Evolutionary conservation across 352 stramenopile species (phyloP), one percentile per base, ranked within the genome.

Genomic region (Phytophthora brassicae): DNA sequence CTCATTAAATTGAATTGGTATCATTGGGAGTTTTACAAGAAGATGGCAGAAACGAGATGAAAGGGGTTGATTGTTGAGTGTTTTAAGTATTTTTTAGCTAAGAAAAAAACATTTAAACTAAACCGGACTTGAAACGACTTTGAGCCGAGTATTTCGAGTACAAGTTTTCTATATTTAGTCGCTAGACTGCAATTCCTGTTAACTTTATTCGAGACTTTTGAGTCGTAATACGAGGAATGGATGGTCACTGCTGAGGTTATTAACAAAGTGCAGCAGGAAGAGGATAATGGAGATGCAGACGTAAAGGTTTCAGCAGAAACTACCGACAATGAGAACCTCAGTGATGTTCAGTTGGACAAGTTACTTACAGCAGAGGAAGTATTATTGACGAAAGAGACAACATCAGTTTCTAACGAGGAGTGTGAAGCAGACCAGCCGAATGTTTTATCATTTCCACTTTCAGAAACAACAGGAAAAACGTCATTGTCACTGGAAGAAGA

Each of bases 221-320:
- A 49, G 17, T 5, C 31, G 33, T 19, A 36, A 56, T 46, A 51
- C 53, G 38, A 49, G 47, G 58, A 36, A 72, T 72, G 59, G 47
- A 72, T 72, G 58, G 39, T 29, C 55, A 63, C 35, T 31, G 51
- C 46, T 47, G 51, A 60, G 50, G 29, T 35, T 13, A 33, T 64
- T 14, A 61, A 29, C 51, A 46, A 44, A 36, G 53, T 45, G 19
- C 48, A 59, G 17, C 56, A 63, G 44, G 22, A 66, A 46, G 53
- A 62, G 9, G 29, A 36, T 7, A 12, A 38, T 11, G 12, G 16
- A 20, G 41, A 61, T 47, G 46, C 6, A 43, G 49, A 33, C 24
- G 36, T 19, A 20, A 46, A 67, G 19, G 12, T 49, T 41, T 4
- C 14, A 16, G 5, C 11, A 42, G 39, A 45, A 19, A 5, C 17